These are phyloP conservation scores for Talaromyces islandicus DNA, from an alignment of 2,329 filamentous ascomycete genomes.

Conservation along the genomic window DNA sequence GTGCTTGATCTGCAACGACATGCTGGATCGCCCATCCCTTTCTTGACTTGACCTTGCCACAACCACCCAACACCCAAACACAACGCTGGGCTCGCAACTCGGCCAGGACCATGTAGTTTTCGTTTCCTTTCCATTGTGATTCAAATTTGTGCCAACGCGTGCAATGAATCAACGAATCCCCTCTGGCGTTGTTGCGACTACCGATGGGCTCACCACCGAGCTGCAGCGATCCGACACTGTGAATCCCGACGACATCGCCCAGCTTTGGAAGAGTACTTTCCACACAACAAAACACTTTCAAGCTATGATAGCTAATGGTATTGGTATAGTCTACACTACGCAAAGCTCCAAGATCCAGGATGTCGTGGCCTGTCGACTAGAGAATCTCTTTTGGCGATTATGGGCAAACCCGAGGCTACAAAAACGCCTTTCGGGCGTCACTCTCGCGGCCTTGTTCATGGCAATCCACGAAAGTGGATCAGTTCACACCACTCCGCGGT, in stretches of 20 bases:
- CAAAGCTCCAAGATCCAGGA: slow-evolving; percentile 39
- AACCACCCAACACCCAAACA: not conserved
- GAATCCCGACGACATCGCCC: slow-evolving; percentile 36
- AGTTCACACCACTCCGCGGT: slow-evolving; percentile 13
- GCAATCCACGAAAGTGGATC: slow-evolving; percentile 34
- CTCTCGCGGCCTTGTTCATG: slow-evolving; percentile 39
- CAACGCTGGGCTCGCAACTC: not conserved
- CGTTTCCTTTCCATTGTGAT: not conserved
- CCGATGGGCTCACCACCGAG: slow-evolving; percentile 29
- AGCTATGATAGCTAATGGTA: not conserved
- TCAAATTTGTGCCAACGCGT: not conserved
- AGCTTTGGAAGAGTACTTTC: slow-evolving; percentile 45
- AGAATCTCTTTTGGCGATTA: slow-evolving; percentile 50
- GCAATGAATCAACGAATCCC: slow-evolving; percentile 35
- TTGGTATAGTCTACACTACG: slow-evolving; percentile 38
- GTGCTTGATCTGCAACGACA: not conserved
- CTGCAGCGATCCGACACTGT: slow-evolving; percentile 31
- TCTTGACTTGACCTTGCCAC: not conserved
- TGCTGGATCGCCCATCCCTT: not conserved
- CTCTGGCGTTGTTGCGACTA: slow-evolving; percentile 37
- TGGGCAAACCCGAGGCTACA: slow-evolving; percentile 39
- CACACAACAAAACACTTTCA: not conserved
- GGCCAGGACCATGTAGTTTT: slow-evolving; percentile 11
- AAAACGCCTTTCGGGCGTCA: slow-evolving; percentile 31
- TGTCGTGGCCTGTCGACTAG: slow-evolving; percentile 38